Evolutionary conservation across 306 rosid species (phyloP), one percentile per base, ranked within the genome.

Genomic region (Mimosa pudica): DNA sequence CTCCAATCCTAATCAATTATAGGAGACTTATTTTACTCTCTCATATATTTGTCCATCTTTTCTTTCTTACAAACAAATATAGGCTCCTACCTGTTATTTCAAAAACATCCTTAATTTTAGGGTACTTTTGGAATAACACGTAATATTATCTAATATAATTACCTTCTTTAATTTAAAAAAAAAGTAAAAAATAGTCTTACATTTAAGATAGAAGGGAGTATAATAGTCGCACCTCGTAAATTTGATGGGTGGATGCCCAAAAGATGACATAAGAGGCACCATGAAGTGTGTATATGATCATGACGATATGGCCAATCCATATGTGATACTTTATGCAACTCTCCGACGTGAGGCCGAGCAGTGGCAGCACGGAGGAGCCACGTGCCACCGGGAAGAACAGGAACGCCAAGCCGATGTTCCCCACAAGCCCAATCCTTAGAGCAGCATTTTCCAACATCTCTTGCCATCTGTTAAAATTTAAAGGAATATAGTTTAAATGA

Each of bases 331-430:
- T 93, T 71, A 91, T 86, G 85, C 93, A 79, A 1, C 81, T 84
- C 82, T 93, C 98, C 7, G 95, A 88, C 2, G 90, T 90, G 30
- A 91, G 90, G 10, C 98, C 93, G 10, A 91, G 12, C 45, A 93
- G 73, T 5, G 89, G 89, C 74, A 93, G 85, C 66, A 93, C 49
- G 62, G 98, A 89, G 35, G 98, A 93, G 33, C 93, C 91, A 6
- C 97, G 93, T 0, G 95, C 84, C 73, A 93, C 96, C 1, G 97
- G 98, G 18, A 84, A 91, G 75, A 93, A 93, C 41, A 93, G 57
- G 60, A 91, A 80, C 7, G 86, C 86, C 67, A 93, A 79, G 52
- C 92, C 81, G 61, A 89, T 79, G 76, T 91, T 90, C 62, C 98
- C 97, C 14, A 86, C 80, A 0, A 83, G 16, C 7, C 92, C 98